A percentile compares a stretch with the other conserved stretches of the same genome.
These are phyloP conservation scores for Monosporascus sp. DNA, from an alignment of 2,329 filamentous ascomycete species.

Conservation along the genomic window DNA sequence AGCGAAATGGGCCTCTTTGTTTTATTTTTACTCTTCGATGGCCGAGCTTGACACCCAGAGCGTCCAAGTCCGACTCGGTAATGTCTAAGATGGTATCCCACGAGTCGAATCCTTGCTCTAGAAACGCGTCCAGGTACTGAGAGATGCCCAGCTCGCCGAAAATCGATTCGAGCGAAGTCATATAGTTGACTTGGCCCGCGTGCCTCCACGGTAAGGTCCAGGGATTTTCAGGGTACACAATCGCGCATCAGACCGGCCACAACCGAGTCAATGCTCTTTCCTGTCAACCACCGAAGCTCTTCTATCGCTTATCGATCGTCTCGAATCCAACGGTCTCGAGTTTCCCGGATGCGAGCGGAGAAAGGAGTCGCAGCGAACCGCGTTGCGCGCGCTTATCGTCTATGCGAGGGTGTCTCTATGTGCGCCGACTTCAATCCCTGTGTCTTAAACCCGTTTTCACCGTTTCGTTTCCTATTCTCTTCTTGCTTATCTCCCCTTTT, in stretches of 20 bases:
- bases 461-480: too few relatives aligned
- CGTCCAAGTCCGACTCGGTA: conserved; percentile 77
- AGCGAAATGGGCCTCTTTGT: background rate
- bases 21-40: conserved; percentile 63
- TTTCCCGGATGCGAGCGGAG: too few relatives aligned
- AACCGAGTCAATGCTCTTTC: background rate
- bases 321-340: too few relatives aligned
- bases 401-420: too few relatives aligned
- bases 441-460: too few relatives aligned
- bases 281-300: background rate
- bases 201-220: conserved; percentile 10
- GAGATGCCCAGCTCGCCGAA: conserved; percentile 72
- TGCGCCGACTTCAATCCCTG: too few relatives aligned
- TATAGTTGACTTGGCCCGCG: conserved; percentile 31
- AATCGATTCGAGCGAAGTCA: conserved; percentile 59
- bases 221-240: conserved; percentile 6
- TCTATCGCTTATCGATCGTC: background rate
- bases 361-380: too few relatives aligned
- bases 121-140: conserved; percentile 68
- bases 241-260: conserved; percentile 10
- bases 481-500: too few relatives aligned
- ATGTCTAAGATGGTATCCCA: conserved; percentile 83
- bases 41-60: conserved; percentile 71
- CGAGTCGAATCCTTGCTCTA: conserved; percentile 77
- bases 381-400: too few relatives aligned